A percentile compares a stretch with the other conserved stretches of the same genome.
phyloP scores from a whole-genome alignment of 2,329 filamentous ascomycete genomes.

The Xylariaceae sp. region DNA sequence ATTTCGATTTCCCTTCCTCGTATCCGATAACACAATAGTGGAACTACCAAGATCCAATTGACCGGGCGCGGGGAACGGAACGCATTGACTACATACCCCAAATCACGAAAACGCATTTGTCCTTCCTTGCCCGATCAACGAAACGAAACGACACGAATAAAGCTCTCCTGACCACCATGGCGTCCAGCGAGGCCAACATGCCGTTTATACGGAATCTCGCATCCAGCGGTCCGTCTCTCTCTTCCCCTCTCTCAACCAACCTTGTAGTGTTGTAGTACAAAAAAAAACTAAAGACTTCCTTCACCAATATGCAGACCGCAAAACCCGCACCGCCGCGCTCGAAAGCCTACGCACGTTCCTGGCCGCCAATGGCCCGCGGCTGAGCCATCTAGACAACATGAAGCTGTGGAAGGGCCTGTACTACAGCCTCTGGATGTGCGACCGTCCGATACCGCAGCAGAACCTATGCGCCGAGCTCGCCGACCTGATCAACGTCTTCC shows the following conservation, averaged over 20 bases:
- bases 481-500: conserved; percentile 57
- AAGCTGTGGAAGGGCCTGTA: conserved; percentile 96
- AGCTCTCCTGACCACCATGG: conserved; percentile 18
- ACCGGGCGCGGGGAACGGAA: too few relatives aligned
- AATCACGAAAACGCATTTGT: too few relatives aligned
- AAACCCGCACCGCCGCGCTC: conserved; percentile 71
- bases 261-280: not conserved
- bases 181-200: conserved; percentile 45
- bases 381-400: conserved; percentile 65
- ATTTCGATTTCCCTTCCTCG: too few relatives aligned
- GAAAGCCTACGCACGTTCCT: conserved; percentile 74
- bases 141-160: not conserved
- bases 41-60: too few relatives aligned
- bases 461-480: conserved; percentile 74
- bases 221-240: conserved; percentile 63
- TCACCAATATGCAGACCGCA: conserved; percentile 54
- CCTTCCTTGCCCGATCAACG: too few relatives aligned
- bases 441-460: conserved; percentile 84
- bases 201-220: conserved; percentile 81
- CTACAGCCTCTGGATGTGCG: conserved; percentile 90
- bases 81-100: too few relatives aligned
- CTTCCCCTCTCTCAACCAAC: conserved; percentile 1
- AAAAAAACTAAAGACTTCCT: not conserved
- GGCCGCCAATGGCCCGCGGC: conserved; percentile 46
- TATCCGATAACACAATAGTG: too few relatives aligned